Evolutionary conservation across 306 rosid species (phyloP).

Genomic region (Trichosanthes cucumerina): DNA sequence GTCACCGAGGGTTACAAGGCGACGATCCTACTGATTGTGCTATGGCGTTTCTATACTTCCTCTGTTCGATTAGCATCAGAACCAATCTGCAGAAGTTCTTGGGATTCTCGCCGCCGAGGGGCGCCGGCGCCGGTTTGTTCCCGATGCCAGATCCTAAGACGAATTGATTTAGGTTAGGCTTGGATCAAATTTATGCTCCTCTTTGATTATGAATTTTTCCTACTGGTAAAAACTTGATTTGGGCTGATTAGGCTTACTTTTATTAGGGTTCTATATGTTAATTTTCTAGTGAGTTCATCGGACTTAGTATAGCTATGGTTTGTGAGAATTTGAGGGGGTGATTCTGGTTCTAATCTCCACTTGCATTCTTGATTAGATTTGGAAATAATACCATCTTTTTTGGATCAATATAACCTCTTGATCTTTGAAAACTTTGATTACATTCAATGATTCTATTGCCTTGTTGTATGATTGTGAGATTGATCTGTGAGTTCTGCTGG

Average conservation of each 20-base stretch:
- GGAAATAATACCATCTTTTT: slow-evolving; percentile 1
- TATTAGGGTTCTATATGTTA: background rate
- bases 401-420: background rate
- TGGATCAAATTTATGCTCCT: background rate
- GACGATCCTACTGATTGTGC: slow-evolving; percentile 85
- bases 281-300: background rate
- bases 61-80: slow-evolving; percentile 88
- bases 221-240: background rate
- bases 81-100: slow-evolving; percentile 94
- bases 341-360: background rate
- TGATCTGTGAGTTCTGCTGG: background rate
- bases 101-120: slow-evolving; percentile 91
- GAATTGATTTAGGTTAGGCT: slow-evolving; percentile 34
- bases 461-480: background rate
- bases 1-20: slow-evolving; percentile 88
- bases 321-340: background rate
- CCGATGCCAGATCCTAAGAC: slow-evolving; percentile 97
- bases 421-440: background rate
- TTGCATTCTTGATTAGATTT: slow-evolving; percentile 6
- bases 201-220: background rate
- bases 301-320: background rate
- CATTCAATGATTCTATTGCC: background rate
- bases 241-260: background rate
- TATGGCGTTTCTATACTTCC: slow-evolving; percentile 89
- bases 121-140: slow-evolving; percentile 72